Evolutionary conservation across 495 filamentous ascomycete genomes (phyloP).

Genomic region (Penicillium desertorum): DNA sequence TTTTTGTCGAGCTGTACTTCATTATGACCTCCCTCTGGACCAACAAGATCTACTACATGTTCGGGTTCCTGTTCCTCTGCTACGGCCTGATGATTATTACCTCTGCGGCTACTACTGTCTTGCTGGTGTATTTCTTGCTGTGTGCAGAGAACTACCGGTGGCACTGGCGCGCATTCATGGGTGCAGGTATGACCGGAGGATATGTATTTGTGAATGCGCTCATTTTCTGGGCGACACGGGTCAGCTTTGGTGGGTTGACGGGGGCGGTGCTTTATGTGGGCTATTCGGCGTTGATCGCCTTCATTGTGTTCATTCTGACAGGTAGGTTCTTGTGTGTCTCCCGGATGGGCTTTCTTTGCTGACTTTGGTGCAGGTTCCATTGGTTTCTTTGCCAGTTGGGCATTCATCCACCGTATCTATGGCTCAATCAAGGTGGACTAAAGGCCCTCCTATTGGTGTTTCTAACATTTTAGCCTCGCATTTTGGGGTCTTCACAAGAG

Average conservation of each 20-base stretch:
- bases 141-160: conserved; percentile 97
- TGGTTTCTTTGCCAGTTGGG: conserved; percentile 91
- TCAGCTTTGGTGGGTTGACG: conserved; percentile 80
- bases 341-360: conserved; percentile 18
- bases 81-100: conserved; percentile 98
- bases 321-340: conserved; percentile 57
- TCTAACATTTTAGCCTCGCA: conserved; percentile 7
- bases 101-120: conserved; percentile 83
- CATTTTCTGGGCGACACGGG: conserved; percentile 81
- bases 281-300: conserved; percentile 84
- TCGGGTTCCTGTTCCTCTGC: conserved; percentile 96
- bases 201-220: conserved; percentile 90
- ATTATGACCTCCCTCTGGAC: conserved; percentile 99
- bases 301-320: conserved; percentile 89
- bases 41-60: conserved; percentile 99
- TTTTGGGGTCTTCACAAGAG: conserved; percentile 1
- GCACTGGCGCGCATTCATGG: conserved; percentile 94
- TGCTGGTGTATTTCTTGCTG: conserved; percentile 92
- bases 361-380: conserved; percentile 66
- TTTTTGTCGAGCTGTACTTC: conserved; percentile 97
- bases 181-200: conserved; percentile 78
- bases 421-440: conserved; percentile 94
- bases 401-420: conserved; percentile 92
- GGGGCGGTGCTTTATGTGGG: conserved; percentile 90
- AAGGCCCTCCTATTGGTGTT: conserved; percentile 7